A percentile compares a stretch with the other conserved stretches of the same genome.
These are phyloP conservation scores for Globisporangium lucens DNA, from an alignment of 352 stramenopile species.

Conservation along the genomic window DNA sequence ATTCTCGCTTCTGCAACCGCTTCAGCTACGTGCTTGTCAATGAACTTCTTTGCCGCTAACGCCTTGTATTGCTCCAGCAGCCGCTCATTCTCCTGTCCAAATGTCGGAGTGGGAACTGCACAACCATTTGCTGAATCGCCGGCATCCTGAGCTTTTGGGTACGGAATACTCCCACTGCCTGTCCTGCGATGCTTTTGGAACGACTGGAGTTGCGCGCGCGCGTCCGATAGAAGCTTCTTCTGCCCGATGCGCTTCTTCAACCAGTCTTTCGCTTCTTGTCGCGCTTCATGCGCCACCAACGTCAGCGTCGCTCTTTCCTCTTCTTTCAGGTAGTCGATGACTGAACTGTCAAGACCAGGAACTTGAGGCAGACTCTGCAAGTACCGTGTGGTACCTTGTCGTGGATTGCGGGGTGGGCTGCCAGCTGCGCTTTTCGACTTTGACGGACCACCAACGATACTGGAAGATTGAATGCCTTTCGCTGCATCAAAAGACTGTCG, in stretches of 20 bases:
- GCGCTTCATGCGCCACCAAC: slow-evolving; percentile 65
- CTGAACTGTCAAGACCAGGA: slow-evolving; percentile 25
- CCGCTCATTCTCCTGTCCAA: slow-evolving; percentile 29
- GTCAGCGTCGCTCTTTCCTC: slow-evolving; percentile 66
- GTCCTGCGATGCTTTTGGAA: slow-evolving; percentile 41
- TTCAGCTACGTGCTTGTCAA: slow-evolving; percentile 76
- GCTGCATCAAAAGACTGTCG: not conserved
- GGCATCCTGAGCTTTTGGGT: slow-evolving; percentile 1
- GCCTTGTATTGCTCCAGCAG: slow-evolving; percentile 51
- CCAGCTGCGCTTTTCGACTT: slow-evolving; percentile 5
- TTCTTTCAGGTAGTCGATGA: slow-evolving; percentile 42
- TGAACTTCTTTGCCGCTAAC: slow-evolving; percentile 53
- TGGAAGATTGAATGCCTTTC: not conserved
- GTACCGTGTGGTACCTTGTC: not conserved
- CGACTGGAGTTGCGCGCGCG: slow-evolving; percentile 50
- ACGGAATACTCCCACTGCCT: slow-evolving; percentile 33
- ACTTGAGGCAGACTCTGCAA: slow-evolving; percentile 27
- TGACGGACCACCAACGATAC: not conserved
- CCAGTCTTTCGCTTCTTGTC: slow-evolving; percentile 63
- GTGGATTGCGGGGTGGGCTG: slow-evolving; percentile 12
- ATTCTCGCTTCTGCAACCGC: slow-evolving; percentile 53
- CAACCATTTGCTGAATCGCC: not conserved
- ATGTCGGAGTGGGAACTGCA: slow-evolving; percentile 1
- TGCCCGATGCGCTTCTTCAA: slow-evolving; percentile 70
- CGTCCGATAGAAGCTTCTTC: slow-evolving; percentile 73